These are phyloP conservation scores for Pyrenula aspistea DNA, from an alignment of 495 filamentous ascomycete genomes.

Conservation along the genomic window DNA sequence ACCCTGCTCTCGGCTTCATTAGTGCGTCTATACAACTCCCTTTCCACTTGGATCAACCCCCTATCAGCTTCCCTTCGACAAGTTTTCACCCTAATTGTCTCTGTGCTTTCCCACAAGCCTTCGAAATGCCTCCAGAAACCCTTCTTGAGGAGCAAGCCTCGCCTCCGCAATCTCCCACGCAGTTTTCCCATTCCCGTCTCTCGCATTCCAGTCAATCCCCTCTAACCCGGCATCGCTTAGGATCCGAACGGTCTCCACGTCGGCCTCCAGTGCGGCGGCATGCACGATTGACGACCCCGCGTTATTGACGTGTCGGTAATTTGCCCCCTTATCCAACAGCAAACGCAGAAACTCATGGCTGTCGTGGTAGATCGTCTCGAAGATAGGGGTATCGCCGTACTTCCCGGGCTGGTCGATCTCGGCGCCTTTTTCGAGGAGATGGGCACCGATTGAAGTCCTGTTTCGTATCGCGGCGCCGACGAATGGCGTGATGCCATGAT, in stretches of 20 bases:
- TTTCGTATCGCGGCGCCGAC: background rate
- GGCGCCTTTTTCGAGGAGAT: background rate
- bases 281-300: background rate
- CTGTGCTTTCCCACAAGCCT: background rate
- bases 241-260: background rate
- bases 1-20: no score
- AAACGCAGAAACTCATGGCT: background rate
- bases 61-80: no score
- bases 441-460: background rate
- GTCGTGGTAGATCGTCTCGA: background rate
- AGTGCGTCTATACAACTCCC: no score
- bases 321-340: background rate
- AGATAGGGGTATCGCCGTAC: background rate
- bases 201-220: background rate
- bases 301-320: background rate
- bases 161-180: background rate
- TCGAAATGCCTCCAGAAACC: background rate
- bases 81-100: background rate
- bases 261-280: background rate
- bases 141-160: background rate
- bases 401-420: background rate
- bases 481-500: background rate
- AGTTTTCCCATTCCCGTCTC: background rate
- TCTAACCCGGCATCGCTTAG: background rate
- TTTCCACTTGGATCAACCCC: no score